phyloP scores from a whole-genome alignment of 192 early-diverging fungal species.

The Podila horticola region DNA sequence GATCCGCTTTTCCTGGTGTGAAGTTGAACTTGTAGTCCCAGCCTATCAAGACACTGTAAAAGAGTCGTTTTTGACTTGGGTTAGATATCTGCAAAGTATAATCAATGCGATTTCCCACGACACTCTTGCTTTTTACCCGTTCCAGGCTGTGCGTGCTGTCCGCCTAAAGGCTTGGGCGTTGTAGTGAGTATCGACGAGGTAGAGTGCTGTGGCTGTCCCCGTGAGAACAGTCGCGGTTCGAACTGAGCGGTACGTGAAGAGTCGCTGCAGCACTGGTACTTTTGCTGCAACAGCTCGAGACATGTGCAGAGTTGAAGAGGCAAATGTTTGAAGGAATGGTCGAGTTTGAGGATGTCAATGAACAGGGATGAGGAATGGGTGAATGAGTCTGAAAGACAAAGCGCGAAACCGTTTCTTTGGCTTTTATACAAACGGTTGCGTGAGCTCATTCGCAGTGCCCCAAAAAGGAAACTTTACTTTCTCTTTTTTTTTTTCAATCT shows the following conservation, averaged over 20 bases:
- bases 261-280: conserved; percentile 25
- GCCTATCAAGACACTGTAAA: conserved; percentile 53
- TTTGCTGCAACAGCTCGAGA: too few relatives aligned
- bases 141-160: conserved; percentile 58
- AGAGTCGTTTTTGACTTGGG: too few relatives aligned
- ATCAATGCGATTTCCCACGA: too few relatives aligned
- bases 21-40: conserved; percentile 90
- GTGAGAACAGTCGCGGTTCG: conserved; percentile 27
- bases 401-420: not conserved
- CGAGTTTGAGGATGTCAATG: not conserved
- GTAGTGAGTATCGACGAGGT: conserved; percentile 53
- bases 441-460: not conserved
- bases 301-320: too few relatives aligned
- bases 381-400: not conserved
- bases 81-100: too few relatives aligned
- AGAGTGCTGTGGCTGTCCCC: conserved; percentile 39
- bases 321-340: too few relatives aligned
- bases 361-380: not conserved
- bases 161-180: conserved; percentile 60
- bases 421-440: not conserved
- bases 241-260: conserved; percentile 21
- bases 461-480: conserved; percentile 5
- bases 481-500: too few relatives aligned
- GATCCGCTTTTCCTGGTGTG: conserved; percentile 64
- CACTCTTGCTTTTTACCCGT: conserved; percentile 47